phyloP scores from a whole-genome alignment of 1,284 basidiomycete genomes.

The Veloporphyrellus conicus region DNA sequence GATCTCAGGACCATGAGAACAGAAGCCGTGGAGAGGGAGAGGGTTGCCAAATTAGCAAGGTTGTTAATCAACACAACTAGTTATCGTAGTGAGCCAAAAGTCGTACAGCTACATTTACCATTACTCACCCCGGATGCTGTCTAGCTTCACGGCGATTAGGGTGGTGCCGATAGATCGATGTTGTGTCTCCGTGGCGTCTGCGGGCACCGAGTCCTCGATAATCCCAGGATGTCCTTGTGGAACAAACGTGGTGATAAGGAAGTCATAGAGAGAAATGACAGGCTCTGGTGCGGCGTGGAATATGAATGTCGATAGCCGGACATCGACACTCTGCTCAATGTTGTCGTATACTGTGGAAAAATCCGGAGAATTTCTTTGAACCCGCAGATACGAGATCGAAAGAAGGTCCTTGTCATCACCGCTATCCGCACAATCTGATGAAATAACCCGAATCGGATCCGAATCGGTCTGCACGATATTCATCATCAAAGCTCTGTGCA shows the following conservation, averaged over 20 bases:
- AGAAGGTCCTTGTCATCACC: slow-evolving; percentile 69
- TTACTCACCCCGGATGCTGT: slow-evolving; percentile 72
- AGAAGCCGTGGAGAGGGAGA: slow-evolving; percentile 89
- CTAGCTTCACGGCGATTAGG: slow-evolving; percentile 81
- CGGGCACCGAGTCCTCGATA: slow-evolving; percentile 13
- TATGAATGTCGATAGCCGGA: slow-evolving; percentile 89
- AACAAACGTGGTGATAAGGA: slow-evolving; percentile 96
- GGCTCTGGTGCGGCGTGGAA: slow-evolving; percentile 90
- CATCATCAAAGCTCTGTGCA: slow-evolving; percentile 61
- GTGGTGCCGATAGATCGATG: slow-evolving; percentile 56
- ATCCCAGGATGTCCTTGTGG: slow-evolving; percentile 36
- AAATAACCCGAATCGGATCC: slow-evolving; percentile 68
- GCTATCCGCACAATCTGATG: slow-evolving; percentile 56
- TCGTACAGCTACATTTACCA: background rate
- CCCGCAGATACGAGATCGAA: slow-evolving; percentile 78
- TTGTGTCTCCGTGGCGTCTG: slow-evolving; percentile 5
- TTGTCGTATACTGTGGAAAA: slow-evolving; percentile 81
- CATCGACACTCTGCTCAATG: slow-evolving; percentile 85
- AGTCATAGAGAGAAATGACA: slow-evolving; percentile 90
- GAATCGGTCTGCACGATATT: slow-evolving; percentile 63
- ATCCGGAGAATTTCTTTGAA: slow-evolving; percentile 84
- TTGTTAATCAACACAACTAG: slow-evolving; percentile 84
- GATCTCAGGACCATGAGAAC: slow-evolving; percentile 76
- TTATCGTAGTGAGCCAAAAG: slow-evolving; percentile 11
- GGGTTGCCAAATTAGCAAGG: slow-evolving; percentile 70